Evolutionary conservation across 306 rosid genomes (phyloP), one percentile per base, ranked within the genome.

Genomic region (Prunus fruticosa): DNA sequence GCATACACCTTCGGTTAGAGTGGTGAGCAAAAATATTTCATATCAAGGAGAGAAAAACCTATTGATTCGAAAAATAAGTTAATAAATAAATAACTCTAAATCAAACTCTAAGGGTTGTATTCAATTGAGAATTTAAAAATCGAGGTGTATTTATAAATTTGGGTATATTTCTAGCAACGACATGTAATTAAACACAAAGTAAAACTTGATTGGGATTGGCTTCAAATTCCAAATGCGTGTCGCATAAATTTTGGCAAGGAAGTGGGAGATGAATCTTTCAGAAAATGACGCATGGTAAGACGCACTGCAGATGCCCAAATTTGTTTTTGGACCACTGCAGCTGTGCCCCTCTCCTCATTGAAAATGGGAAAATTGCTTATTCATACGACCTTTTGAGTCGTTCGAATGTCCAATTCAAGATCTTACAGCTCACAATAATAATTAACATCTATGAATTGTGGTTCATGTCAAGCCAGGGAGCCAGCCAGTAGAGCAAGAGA

Each of bases 381-480:
- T 69, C n/a, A 61, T 10, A 51, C 20, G 73, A 69, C 27, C 76
- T 34, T 64, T 57, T 56, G 23, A 56, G 25, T 23, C 9, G 25
- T 43, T 76, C 73, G 46, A 54, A 69, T 75, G 73, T 69, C 30
- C 54, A 58, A 51, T 46, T 71, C 77, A 53, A 45, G 51, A 11
- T 30, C 47, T 66, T 65, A 46, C 22, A 41, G 62, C 41, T 20
- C 73, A 72, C 50, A 56, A 22, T 15, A 52, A 60, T 58, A 38
- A 13, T 58, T 32, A 27, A 18, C 47, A 51, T 28, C 0, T 47
- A 38, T 56, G 49, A 50, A 41, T 11, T 20, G 20, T 43, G 72
- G 72, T 71, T 18, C 7, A 11, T 67, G 69, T 18, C 25, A 18
- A 12, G 13, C 61, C 49, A 56, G 25, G 62, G 5, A 41, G 19